phyloP scores from a whole-genome alignment of 2,329 filamentous ascomycete genomes.

The Diplodia intermedia region DNA sequence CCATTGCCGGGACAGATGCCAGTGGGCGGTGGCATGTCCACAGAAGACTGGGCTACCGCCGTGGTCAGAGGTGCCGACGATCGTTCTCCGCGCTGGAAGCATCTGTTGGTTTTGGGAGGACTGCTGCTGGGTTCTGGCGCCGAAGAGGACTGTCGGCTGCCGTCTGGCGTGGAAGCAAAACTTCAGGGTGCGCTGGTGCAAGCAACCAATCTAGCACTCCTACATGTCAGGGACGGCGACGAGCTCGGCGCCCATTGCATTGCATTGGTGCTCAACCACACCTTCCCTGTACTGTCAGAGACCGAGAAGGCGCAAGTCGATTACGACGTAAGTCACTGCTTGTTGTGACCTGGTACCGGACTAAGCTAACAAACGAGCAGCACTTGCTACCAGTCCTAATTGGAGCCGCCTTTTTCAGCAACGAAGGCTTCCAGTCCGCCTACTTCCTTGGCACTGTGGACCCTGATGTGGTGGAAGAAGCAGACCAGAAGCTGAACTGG shows the following conservation, averaged over 20 bases:
- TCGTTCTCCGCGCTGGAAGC: constrained; percentile 75
- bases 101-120: constrained; percentile 80
- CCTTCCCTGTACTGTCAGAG: constrained; percentile 74
- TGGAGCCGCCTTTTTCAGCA: constrained; percentile 70
- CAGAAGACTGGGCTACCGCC: constrained; percentile 65
- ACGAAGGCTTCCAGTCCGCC: constrained; percentile 76
- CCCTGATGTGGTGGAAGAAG: constrained; percentile 66
- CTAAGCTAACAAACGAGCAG: not conserved
- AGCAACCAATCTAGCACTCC: constrained; percentile 77
- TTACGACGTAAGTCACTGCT: constrained; percentile 58
- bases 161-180: constrained; percentile 67
- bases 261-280: constrained; percentile 76
- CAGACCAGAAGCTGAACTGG: constrained; percentile 68
- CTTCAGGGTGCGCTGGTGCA: constrained; percentile 76
- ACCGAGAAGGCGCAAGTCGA: constrained; percentile 65
- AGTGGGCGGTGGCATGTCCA: constrained; percentile 55
- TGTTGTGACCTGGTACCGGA: too few relatives aligned
- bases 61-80: constrained; percentile 67
- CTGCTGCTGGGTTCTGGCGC: constrained; percentile 77
- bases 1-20: constrained; percentile 42
- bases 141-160: constrained; percentile 61
- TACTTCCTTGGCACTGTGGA: constrained; percentile 76
- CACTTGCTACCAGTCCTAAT: constrained; percentile 72
- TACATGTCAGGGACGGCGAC: constrained; percentile 60
- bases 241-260: constrained; percentile 60